A percentile compares a stretch with the other conserved stretches of the same genome.
Conservation (phyloP, 495 filamentous ascomycete species). For the Chlorociboria aeruginascens region DNA sequence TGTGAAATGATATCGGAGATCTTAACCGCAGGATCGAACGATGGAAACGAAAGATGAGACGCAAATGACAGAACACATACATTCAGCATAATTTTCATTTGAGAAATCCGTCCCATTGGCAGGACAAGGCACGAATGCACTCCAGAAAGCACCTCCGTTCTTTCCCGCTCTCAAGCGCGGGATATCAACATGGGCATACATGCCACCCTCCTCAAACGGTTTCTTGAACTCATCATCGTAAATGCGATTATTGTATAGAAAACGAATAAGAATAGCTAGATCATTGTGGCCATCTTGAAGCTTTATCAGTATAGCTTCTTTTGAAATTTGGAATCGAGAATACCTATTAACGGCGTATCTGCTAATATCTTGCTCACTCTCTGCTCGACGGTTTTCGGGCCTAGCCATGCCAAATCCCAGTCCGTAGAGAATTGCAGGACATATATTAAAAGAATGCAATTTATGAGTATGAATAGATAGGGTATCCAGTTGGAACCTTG, state of each 20-base stretch:
- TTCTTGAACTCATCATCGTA: conserved; percentile 60
- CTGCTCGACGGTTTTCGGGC: conserved; percentile 39
- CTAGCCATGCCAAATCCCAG: conserved; percentile 1
- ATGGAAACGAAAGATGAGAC: neutral
- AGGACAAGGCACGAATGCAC: conserved; percentile 72
- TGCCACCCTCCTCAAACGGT: conserved; percentile 52
- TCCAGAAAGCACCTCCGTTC: conserved; percentile 81
- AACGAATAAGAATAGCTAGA: conserved; percentile 60
- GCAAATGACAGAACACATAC: conserved; percentile 16
- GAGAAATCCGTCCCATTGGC: conserved; percentile 58
- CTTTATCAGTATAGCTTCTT: neutral
- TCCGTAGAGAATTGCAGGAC: conserved; percentile 1
- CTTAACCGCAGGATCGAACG: neutral
- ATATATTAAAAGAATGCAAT: conserved; percentile 13
- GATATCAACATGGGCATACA: conserved; percentile 68
- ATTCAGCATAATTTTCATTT: conserved; percentile 50
- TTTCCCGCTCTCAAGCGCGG: conserved; percentile 46
- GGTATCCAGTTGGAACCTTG: neutral
- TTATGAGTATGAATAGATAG: neutral
- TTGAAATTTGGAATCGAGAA: neutral
- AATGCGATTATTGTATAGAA: conserved; percentile 63
- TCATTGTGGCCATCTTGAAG: conserved; percentile 83
- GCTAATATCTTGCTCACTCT: conserved; percentile 58
- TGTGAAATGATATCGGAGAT: neutral
- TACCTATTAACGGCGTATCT: conserved; percentile 73